Conservation (phyloP, 164 flowering plant species). For the Buxus sempervirens region DNA sequence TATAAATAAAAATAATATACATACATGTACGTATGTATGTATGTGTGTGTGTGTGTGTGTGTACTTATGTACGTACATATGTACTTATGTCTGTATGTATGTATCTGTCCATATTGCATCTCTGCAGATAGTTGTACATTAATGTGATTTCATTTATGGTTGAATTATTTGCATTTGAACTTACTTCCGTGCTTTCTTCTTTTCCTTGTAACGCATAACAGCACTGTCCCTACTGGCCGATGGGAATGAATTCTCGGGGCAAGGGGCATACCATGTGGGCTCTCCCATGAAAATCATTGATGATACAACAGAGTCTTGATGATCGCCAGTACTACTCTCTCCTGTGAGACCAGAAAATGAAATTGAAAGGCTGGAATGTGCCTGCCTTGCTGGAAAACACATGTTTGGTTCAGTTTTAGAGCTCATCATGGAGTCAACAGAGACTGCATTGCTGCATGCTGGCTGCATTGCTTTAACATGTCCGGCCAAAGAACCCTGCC, state of each 20-base stretch:
- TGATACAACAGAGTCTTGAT: conserved; percentile 83
- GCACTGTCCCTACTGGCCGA: conserved; percentile 61
- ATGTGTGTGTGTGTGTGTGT: no score
- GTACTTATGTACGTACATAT: no score
- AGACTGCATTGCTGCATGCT: conserved; percentile 61
- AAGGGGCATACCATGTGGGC: conserved; percentile 65
- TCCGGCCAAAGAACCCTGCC: conserved; percentile 46
- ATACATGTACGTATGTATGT: no score
- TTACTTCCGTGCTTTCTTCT: conserved; percentile 85
- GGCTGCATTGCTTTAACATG: conserved; percentile 36
- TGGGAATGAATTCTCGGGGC: conserved; percentile 42
- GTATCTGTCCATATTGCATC: neutral
- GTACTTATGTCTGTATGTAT: no score
- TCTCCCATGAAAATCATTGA: conserved; percentile 66
- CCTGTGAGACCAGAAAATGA: conserved; percentile 75
- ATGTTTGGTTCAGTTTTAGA: conserved; percentile 56
- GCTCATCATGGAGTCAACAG: conserved; percentile 64
- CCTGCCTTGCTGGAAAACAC: conserved; percentile 36
- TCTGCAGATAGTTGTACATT: neutral
- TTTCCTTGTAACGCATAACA: conserved; percentile 85
- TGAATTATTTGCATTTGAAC: conserved; percentile 11
- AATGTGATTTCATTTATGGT: neutral
- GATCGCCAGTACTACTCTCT: conserved; percentile 62
- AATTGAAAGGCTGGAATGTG: conserved; percentile 45
- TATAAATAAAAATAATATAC: no score